Evolutionary conservation across 2,329 filamentous ascomycete species (phyloP).

Genomic region (Xylaria multiplex): DNA sequence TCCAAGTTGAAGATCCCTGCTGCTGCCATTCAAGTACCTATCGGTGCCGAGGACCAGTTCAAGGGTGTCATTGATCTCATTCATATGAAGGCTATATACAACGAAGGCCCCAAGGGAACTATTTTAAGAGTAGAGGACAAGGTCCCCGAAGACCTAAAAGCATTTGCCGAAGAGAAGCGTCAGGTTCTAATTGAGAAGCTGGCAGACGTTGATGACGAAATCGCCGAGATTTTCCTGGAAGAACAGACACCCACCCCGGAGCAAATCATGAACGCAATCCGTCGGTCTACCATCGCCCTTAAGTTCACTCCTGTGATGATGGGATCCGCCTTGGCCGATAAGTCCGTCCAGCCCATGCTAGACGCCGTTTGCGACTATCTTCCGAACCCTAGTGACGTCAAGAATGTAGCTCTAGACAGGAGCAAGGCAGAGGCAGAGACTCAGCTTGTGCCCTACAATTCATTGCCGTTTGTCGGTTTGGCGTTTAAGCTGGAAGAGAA

Average conservation of each 20-base stretch:
- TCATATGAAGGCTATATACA: conserved; percentile 92
- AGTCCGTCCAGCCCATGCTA: conserved; percentile 94
- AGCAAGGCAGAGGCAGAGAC: conserved; percentile 81
- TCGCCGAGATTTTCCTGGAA: conserved; percentile 92
- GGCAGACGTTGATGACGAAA: conserved; percentile 97
- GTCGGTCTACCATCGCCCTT: conserved; percentile 84
- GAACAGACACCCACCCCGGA: conserved; percentile 80
- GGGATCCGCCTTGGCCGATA: conserved; percentile 94
- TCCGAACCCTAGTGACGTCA: conserved; percentile 88
- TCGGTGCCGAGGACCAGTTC: conserved; percentile 91
- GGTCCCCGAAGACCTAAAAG: conserved; percentile 81
- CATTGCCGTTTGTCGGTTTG: conserved; percentile 90
- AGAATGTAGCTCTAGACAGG: conserved; percentile 89
- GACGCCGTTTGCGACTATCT: conserved; percentile 97
- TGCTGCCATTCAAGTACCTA: conserved; percentile 93
- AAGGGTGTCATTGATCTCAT: conserved; percentile 93
- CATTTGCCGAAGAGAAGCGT: conserved; percentile 83
- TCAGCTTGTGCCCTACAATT: conserved; percentile 91
- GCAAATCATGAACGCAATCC: conserved; percentile 93
- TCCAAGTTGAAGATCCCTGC: conserved; percentile 92
- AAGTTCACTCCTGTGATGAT: conserved; percentile 97
- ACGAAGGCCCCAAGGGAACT: conserved; percentile 84
- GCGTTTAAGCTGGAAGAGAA: conserved; percentile 99
- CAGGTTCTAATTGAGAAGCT: conserved; percentile 91
- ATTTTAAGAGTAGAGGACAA: conserved; percentile 79